A percentile compares a stretch with the other conserved stretches of the same genome.
phyloP scores from a whole-genome alignment of 441 rosid species.

The Jatropha podagrica region DNA sequence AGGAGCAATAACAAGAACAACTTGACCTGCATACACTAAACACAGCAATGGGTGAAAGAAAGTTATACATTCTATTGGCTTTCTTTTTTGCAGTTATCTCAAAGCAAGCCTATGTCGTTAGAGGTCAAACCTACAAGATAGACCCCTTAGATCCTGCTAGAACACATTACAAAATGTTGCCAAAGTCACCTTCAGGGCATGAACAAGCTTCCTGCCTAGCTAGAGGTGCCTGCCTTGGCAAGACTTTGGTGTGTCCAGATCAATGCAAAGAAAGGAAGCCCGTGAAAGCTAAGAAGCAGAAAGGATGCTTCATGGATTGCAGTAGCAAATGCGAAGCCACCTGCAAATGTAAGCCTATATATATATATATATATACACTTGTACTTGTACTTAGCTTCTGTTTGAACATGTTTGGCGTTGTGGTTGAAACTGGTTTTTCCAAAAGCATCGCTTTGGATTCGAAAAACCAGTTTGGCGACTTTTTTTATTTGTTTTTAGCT shows the following conservation, averaged over 20 bases:
- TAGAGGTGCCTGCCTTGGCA: constrained; percentile 45
- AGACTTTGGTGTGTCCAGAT: constrained; percentile 53
- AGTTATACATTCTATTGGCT: constrained; percentile 18
- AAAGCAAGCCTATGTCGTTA: constrained; percentile 13
- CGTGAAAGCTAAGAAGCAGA: constrained; percentile 37
- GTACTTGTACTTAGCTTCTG: background rate
- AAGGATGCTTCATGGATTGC: constrained; percentile 72
- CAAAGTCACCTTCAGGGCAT: constrained; percentile 33
- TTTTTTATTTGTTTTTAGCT: no score
- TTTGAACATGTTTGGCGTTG: background rate
- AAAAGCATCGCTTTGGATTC: no score
- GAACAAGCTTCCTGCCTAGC: constrained; percentile 56
- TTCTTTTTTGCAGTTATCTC: constrained; percentile 24
- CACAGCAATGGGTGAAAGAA: constrained; percentile 24
- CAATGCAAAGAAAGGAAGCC: constrained; percentile 69
- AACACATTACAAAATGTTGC: constrained; percentile 28
- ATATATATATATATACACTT: background rate
- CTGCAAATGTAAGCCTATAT: constrained; percentile 68
- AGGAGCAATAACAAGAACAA: background rate
- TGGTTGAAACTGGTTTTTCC: no score
- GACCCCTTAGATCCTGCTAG: constrained; percentile 34
- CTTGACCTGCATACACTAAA: background rate
- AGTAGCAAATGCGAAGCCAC: constrained; percentile 87
- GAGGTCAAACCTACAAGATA: constrained; percentile 19
- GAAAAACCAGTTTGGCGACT: no score